These are phyloP conservation scores for Sugiyamaella floridensis DNA, from an alignment of 805 yeast species.

Conservation along the genomic window DNA sequence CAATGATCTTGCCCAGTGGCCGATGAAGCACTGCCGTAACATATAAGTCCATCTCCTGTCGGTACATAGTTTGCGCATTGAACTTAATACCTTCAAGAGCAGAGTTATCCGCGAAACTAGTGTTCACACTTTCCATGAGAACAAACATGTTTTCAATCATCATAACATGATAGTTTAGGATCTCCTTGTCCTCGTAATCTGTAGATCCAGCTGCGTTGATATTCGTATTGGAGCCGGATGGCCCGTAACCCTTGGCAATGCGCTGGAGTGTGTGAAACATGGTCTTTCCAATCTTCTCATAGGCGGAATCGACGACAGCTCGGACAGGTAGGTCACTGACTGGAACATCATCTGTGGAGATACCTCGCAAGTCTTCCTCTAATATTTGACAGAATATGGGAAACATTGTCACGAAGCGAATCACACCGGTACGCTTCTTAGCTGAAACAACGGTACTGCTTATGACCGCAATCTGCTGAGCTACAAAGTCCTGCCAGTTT, in stretches of 20 bases:
- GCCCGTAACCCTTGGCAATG: slow-evolving; percentile 22
- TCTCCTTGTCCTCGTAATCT: slow-evolving; percentile 31
- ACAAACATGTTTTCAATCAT: slow-evolving; percentile 50
- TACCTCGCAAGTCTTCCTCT: slow-evolving; percentile 27
- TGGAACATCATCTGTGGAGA: not conserved
- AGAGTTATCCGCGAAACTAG: slow-evolving; percentile 12
- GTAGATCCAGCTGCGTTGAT: slow-evolving; percentile 2
- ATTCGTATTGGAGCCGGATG: slow-evolving; percentile 7
- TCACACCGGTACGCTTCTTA: slow-evolving; percentile 37
- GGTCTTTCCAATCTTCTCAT: slow-evolving; percentile 27
- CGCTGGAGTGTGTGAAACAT: slow-evolving; percentile 29
- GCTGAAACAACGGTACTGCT: slow-evolving; percentile 34
- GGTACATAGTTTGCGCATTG: slow-evolving; percentile 15
- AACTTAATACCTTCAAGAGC: slow-evolving; percentile 6
- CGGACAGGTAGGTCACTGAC: slow-evolving; percentile 9
- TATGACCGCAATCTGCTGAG: slow-evolving; percentile 44
- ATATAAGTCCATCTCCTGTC: slow-evolving; percentile 33
- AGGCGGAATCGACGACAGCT: slow-evolving; percentile 25
- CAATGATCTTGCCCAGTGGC: slow-evolving; percentile 59
- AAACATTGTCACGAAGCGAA: slow-evolving; percentile 41
- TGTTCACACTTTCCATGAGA: slow-evolving; percentile 35
- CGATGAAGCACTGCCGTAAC: slow-evolving; percentile 43
- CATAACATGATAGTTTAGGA: slow-evolving; percentile 38
- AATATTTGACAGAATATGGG: slow-evolving; percentile 41
- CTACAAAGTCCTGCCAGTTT: slow-evolving; percentile 55